Evolutionary conservation across 208 protist genomes (phyloP).

Genomic region (Crithidia sp.): DNA sequence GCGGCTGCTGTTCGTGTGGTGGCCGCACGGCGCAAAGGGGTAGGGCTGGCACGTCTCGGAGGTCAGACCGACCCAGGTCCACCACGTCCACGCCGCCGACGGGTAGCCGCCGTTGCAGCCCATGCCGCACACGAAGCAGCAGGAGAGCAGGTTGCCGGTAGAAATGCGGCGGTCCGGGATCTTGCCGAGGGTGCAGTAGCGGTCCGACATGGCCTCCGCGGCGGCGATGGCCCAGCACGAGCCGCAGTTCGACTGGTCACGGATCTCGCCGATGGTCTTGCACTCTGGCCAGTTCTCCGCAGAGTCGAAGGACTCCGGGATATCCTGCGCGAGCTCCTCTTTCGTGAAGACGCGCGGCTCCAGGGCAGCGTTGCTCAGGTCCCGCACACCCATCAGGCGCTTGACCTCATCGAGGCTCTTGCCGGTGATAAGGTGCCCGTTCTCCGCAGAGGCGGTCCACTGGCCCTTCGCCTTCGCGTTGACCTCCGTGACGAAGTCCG

Average conservation of each 20-base stretch:
- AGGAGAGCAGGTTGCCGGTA: slow-evolving; percentile 78
- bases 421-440: slow-evolving; percentile 43
- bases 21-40: slow-evolving; percentile 72
- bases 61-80: slow-evolving; percentile 61
- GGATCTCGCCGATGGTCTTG: slow-evolving; percentile 67
- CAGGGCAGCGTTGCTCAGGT: slow-evolving; percentile 35
- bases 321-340: slow-evolving; percentile 39
- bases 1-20: slow-evolving; percentile 62
- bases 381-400: slow-evolving; percentile 52
- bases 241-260: slow-evolving; percentile 90
- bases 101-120: slow-evolving; percentile 89
- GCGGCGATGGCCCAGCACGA: slow-evolving; percentile 93
- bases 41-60: slow-evolving; percentile 86
- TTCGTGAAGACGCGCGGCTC: slow-evolving; percentile 49
- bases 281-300: slow-evolving; percentile 68
- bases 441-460: slow-evolving; percentile 58
- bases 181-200: slow-evolving; percentile 86
- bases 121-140: slow-evolving; percentile 78
- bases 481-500: slow-evolving; percentile 37
- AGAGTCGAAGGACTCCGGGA: slow-evolving; percentile 71
- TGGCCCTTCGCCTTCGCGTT: slow-evolving; percentile 53
- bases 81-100: slow-evolving; percentile 73
- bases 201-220: slow-evolving; percentile 84
- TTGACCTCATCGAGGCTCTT: slow-evolving; percentile 44
- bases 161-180: slow-evolving; percentile 62